A percentile compares a stretch with the other conserved stretches of the same genome.
These are phyloP conservation scores for Amanita phalloides DNA, from an alignment of 768 basidiomycete genomes.

Conservation along the genomic window DNA sequence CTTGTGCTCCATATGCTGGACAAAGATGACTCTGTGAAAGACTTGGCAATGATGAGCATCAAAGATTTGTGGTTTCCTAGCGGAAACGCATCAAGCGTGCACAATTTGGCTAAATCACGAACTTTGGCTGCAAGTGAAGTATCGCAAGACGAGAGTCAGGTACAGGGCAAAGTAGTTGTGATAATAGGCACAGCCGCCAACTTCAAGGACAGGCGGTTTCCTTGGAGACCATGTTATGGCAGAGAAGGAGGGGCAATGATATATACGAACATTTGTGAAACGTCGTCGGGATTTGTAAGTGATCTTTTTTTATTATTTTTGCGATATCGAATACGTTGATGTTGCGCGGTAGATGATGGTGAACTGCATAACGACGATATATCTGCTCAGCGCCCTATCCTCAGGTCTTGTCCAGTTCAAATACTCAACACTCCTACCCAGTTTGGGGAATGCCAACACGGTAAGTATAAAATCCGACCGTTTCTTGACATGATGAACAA, in stretches of 20 bases:
- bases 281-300: slow-evolving; percentile 65
- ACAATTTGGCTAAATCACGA: slow-evolving; percentile 15
- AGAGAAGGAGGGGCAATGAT: slow-evolving; percentile 51
- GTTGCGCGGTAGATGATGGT: slow-evolving; percentile 49
- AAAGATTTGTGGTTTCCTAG: slow-evolving; percentile 85
- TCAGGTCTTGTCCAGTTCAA: slow-evolving; percentile 67
- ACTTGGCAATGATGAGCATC: slow-evolving; percentile 79
- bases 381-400: slow-evolving; percentile 79
- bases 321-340: slow-evolving; percentile 1
- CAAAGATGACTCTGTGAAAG: slow-evolving; percentile 93
- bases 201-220: slow-evolving; percentile 76
- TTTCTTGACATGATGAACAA: not conserved
- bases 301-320: not conserved
- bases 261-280: slow-evolving; percentile 74
- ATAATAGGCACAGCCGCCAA: slow-evolving; percentile 80
- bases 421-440: slow-evolving; percentile 85
- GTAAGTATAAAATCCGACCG: slow-evolving; percentile 28
- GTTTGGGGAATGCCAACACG: slow-evolving; percentile 73
- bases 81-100: slow-evolving; percentile 16
- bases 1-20: slow-evolving; percentile 81
- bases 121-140: slow-evolving; percentile 15
- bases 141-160: slow-evolving; percentile 38
- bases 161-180: slow-evolving; percentile 60
- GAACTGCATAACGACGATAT: slow-evolving; percentile 78
- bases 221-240: slow-evolving; percentile 79